These are phyloP conservation scores for Phytophthora podocarpi DNA, from an alignment of 352 stramenopile genomes.

Conservation along the genomic window DNA sequence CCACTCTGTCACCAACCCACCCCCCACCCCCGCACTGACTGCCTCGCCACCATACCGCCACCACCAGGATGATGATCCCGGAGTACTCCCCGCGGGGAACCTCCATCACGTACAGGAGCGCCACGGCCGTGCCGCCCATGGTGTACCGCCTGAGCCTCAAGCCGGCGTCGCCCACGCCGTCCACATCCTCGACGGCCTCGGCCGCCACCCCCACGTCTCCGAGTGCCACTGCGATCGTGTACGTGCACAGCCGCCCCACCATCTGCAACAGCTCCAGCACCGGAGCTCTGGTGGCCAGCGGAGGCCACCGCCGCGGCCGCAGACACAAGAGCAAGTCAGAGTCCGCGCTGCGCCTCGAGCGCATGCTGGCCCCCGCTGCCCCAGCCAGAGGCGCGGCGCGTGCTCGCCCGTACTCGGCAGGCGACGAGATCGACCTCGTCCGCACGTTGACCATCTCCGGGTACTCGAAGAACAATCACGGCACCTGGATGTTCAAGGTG, in stretches of 20 bases:
- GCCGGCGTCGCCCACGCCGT: slow-evolving; percentile 24
- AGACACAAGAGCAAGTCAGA: slow-evolving; percentile 76
- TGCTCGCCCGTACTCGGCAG: slow-evolving; percentile 60
- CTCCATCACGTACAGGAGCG: slow-evolving; percentile 39
- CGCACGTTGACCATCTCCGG: slow-evolving; percentile 63
- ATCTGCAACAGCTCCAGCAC: slow-evolving; percentile 28
- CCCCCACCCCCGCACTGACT: not conserved
- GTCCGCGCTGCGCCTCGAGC: slow-evolving; percentile 55
- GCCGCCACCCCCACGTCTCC: slow-evolving; percentile 9
- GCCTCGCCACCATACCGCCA: slow-evolving; percentile 26
- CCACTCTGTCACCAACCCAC: slow-evolving; percentile 6
- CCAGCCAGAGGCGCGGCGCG: slow-evolving; percentile 22
- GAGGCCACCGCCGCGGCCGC: slow-evolving; percentile 21
- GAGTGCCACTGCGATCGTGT: slow-evolving; percentile 19
- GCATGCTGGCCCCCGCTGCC: slow-evolving; percentile 32
- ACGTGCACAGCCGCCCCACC: slow-evolving; percentile 23
- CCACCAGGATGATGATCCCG: slow-evolving; percentile 45
- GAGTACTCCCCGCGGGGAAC: slow-evolving; percentile 48
- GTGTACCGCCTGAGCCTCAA: slow-evolving; percentile 51
- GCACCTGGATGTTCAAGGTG: slow-evolving; percentile 82
- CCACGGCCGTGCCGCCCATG: slow-evolving; percentile 28
- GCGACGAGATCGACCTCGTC: slow-evolving; percentile 50
- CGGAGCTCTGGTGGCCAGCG: slow-evolving; percentile 24
- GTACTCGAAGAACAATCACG: slow-evolving; percentile 65
- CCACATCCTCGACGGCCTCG: slow-evolving; percentile 12